phyloP scores from a whole-genome alignment of 257 asterid genomes.

The Vinca minor region DNA sequence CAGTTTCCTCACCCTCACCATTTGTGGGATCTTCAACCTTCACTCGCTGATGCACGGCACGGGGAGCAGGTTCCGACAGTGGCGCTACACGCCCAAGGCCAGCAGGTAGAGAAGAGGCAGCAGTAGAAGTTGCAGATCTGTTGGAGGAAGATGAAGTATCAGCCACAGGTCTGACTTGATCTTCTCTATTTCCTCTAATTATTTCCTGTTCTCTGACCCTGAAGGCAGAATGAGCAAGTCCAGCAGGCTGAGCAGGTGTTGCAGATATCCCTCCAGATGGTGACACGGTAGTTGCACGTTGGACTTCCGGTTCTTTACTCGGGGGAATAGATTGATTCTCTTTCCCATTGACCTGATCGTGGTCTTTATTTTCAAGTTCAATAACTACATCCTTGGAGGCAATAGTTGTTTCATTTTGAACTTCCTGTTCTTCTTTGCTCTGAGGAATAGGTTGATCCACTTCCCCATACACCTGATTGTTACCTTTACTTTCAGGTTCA shows the following conservation, averaged over 20 bases:
- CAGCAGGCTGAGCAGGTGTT: slow-evolving; percentile 29
- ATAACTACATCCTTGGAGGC: no score
- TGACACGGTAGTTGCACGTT: slow-evolving; percentile 16
- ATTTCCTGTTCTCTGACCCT: slow-evolving; percentile 21
- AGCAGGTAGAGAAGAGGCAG: slow-evolving; percentile 58
- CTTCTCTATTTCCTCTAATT: slow-evolving; percentile 14
- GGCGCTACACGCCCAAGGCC: slow-evolving; percentile 93
- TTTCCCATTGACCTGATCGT: slow-evolving; percentile 17
- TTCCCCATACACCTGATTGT: slow-evolving; percentile 17
- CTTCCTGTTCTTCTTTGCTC: slow-evolving; percentile 22
- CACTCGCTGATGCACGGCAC: slow-evolving; percentile 65
- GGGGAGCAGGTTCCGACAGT: slow-evolving; percentile 61
- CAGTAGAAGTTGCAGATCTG: slow-evolving; percentile 23
- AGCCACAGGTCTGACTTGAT: slow-evolving; percentile 31
- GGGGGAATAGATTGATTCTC: slow-evolving; percentile 21
- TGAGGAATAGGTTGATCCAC: slow-evolving; percentile 21
- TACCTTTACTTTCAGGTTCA: slow-evolving; percentile 22
- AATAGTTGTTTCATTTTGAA: slow-evolving; percentile 14
- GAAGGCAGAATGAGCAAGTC: slow-evolving; percentile 58
- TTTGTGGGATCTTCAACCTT: slow-evolving; percentile 63
- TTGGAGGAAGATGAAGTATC: slow-evolving; percentile 34
- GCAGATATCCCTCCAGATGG: slow-evolving; percentile 25
- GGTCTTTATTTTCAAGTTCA: slow-evolving; percentile 29
- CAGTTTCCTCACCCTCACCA: slow-evolving; percentile 85
- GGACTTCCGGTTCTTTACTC: slow-evolving; percentile 27